A percentile compares a stretch with the other conserved stretches of the same genome.
phyloP scores from a whole-genome alignment of 495 filamentous ascomycete species.

The Penicillium longicatenatum region DNA sequence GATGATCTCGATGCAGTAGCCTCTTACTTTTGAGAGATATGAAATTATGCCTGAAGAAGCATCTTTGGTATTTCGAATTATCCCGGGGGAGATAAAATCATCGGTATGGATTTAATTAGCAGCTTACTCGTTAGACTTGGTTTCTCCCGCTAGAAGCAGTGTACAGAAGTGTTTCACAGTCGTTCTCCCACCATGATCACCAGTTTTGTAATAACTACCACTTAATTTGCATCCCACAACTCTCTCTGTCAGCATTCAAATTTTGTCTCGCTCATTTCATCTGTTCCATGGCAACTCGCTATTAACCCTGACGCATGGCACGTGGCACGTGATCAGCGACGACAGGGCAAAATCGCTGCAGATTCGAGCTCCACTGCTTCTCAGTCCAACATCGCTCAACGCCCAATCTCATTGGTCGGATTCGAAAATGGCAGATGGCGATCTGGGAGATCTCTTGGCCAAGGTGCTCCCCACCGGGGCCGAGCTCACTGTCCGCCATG shows the following conservation, averaged over 20 bases:
- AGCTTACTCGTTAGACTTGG: not conserved
- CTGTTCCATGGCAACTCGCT: not conserved
- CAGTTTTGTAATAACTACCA: not conserved
- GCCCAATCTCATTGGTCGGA: constrained; percentile 29
- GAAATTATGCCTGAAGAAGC: not conserved
- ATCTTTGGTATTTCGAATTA: not conserved
- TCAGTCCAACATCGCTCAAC: constrained; percentile 18
- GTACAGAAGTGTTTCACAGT: not conserved
- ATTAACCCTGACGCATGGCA: not conserved
- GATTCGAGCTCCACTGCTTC: constrained; percentile 18
- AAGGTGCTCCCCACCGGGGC: constrained; percentile 68
- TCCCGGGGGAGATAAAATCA: too few relatives aligned
- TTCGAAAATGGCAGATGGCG: constrained; percentile 33
- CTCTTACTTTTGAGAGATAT: constrained; percentile 31
- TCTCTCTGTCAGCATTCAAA: not conserved
- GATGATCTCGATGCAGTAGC: constrained; percentile 69
- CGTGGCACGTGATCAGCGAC: constrained; percentile 25
- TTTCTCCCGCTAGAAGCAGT: not conserved
- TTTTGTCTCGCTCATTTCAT: not conserved
- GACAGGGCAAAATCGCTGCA: constrained; percentile 16
- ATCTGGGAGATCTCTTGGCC: constrained; percentile 58
- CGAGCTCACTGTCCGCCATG: constrained; percentile 76
- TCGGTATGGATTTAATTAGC: not conserved
- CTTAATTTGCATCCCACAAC: not conserved
- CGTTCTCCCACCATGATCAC: not conserved